Evolutionary conservation across 768 basidiomycete species (phyloP), one percentile per base, ranked within the genome.

Genomic region (Boletellus ananas): DNA sequence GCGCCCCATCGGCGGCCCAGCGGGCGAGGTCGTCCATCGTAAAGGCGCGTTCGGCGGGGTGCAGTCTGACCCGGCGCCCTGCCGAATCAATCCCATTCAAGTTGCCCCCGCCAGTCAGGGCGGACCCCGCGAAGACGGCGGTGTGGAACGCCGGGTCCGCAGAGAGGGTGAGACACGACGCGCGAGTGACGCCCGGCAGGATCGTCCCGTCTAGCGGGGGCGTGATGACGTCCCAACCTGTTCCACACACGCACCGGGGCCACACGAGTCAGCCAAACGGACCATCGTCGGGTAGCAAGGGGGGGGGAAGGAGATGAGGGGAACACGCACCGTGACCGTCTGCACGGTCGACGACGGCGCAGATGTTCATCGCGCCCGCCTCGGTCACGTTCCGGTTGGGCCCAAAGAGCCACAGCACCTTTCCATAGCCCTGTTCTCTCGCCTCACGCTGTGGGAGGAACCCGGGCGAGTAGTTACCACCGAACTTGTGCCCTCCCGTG

Each of bases 151-250:
- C 70, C 55, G 90, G 89, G 9, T 81, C 83, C 14, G 79, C 71
- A 4, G 81, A 79, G 38, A 97, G 83, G 0, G 75, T 60, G 34
- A 96, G 78, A 37, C 90, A 83, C 23, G 90, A 93, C 60, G 88
- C 87, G 54, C 94, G 84, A 7, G 94, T 96, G 21, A 97, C 83
- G 39, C 94, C 92, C 2, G 94, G 93, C 2, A 98, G 80, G 60
- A 97, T 91, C 70, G 90, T 87, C 43, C 94, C 93, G 64, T 89
- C 91, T 52, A 96, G 72, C 13, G 91, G 87, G 2, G 94, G 90
- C 1, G 95, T 96, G 55, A 91, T 75, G 46, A 96, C 76, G 65
- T 97, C 92, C 51, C 81, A 66, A n/a, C 73, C 85, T 89, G 58
- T 34, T 34, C n/a, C n/a, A n/a, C n/a, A n/a, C n/a, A 13, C 18